Base-by-base conservation (phyloP, 192 early-diverging fungal genomes). In the Spinellus fusiger region DNA sequence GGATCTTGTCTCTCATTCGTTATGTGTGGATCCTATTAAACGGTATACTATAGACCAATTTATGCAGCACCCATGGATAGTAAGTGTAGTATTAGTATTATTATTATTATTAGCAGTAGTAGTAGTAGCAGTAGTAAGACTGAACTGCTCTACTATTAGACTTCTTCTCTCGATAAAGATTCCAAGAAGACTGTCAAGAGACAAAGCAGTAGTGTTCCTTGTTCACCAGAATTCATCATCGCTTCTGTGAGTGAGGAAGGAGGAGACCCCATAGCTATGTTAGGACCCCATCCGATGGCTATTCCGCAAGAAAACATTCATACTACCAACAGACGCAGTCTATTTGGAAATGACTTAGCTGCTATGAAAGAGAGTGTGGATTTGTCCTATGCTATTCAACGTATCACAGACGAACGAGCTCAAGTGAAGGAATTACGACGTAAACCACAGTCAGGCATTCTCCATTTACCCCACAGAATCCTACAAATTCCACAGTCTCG, bases 41-140 rank as follows among this genome's bases (percentile, higher is more conserved):
- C 79, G 91, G 29, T 87, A 83, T 75, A 91, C 87, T 1, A 91
- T 93, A 56, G 83, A 88, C 20, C 84, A 91, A 68, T 91, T 90
- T 69, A 78, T 92, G 65, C 77, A 75, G 26, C 90, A 92, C 54
- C 89, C 89, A 29, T 92, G 90, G 90, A 77, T 89, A 52, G 83
- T 84, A 49, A 83, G 5, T 9, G 5, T 37, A 37, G 13, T 37
- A 9, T 37, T 37, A 5, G 5, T 37, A 37, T 37, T 37, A 13
- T 37, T 37, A 9, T 13, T 37, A 9, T 44, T 5, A 9, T 20
- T 34, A 37, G 33, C 31, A 40, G 38, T 40, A 40, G n/a, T n/a
- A 40, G n/a, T 40, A 0, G n/a, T 3, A 40, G 38, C 38, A 40
- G 38, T 40, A 1, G 38, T 15, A 40, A n/a, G n/a, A 40, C 10